Conservation (phyloP, 2,329 filamentous ascomycete species). For the Dissoconium aciculare region DNA sequence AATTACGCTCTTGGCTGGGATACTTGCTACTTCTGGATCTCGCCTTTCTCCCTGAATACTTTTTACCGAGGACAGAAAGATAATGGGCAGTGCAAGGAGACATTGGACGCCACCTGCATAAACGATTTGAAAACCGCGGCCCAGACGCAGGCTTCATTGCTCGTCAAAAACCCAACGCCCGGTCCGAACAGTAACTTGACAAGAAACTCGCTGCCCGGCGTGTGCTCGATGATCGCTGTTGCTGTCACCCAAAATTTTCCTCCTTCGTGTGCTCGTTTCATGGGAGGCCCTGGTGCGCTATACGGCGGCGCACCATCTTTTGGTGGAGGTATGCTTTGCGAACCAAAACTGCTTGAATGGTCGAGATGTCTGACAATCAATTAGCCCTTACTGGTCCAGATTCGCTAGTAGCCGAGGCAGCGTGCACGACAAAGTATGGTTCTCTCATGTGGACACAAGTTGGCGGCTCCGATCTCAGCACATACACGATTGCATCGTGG, state of each 20-base stretch:
- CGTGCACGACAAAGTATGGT: constrained; percentile 2
- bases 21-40: constrained; percentile 5
- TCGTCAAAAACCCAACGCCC: constrained; percentile 2
- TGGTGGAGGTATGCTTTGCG: constrained; percentile 3
- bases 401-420: constrained; percentile 3
- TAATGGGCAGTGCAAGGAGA: constrained; percentile 6
- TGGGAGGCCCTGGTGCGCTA: constrained; percentile 5
- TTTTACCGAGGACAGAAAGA: constrained; percentile 5
- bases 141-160: constrained; percentile 1
- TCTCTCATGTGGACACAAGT: constrained; percentile 8
- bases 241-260: constrained; percentile 7
- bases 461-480: constrained; percentile 3
- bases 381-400: constrained; percentile 6
- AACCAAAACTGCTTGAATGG: not conserved
- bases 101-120: constrained; percentile 6
- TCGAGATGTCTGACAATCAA: no score
- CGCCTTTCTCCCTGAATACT: constrained; percentile 3
- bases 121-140: constrained; percentile 3
- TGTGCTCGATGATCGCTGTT: constrained; percentile 3
- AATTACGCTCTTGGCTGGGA: constrained; percentile 7
- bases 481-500: constrained; percentile 5
- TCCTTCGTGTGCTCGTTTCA: constrained; percentile 5
- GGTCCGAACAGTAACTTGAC: constrained; percentile 4
- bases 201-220: not conserved
- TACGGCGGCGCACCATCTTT: constrained; percentile 6